Evolutionary conservation across 2,329 filamentous ascomycete genomes (phyloP).

Genomic region (Colletotrichum tropicale): DNA sequence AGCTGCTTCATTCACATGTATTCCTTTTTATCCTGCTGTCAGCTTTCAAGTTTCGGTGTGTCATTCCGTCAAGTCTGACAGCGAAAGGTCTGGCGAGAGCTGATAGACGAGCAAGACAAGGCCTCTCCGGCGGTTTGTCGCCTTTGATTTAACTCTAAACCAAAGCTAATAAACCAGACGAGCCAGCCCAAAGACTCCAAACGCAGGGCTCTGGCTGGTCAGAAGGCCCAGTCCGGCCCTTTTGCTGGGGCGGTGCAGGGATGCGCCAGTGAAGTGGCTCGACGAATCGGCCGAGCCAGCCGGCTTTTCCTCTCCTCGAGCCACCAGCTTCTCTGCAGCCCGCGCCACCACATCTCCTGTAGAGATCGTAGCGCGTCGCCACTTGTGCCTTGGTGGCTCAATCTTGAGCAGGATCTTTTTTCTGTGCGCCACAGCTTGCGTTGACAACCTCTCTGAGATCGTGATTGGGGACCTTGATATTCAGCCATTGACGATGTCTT

Average conservation of each 20-base stretch:
- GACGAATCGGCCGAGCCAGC: constrained; percentile 14
- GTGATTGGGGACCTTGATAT: not conserved
- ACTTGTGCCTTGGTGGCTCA: not conserved
- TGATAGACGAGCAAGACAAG: not conserved
- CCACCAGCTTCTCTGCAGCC: not conserved
- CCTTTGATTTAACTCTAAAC: constrained; percentile 6
- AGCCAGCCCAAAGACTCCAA: not conserved
- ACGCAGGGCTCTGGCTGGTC: not conserved
- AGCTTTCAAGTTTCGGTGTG: not conserved
- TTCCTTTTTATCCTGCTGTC: not conserved
- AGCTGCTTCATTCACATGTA: not conserved
- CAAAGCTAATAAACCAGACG: not conserved
- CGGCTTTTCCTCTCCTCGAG: not conserved
- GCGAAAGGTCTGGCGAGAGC: not conserved
- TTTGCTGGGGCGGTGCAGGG: constrained; percentile 13
- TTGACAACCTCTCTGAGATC: not conserved
- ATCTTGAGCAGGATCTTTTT: not conserved
- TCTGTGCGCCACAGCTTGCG: not conserved
- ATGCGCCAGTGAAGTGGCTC: not conserved
- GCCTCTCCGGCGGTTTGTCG: not conserved
- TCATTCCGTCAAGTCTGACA: not conserved
- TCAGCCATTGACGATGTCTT: not conserved
- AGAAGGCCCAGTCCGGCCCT: not conserved
- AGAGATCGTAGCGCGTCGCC: not conserved
- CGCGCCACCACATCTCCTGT: not conserved